These are phyloP conservation scores for Beauveria asiatica DNA, from an alignment of 2,329 filamentous ascomycete genomes.

Conservation along the genomic window DNA sequence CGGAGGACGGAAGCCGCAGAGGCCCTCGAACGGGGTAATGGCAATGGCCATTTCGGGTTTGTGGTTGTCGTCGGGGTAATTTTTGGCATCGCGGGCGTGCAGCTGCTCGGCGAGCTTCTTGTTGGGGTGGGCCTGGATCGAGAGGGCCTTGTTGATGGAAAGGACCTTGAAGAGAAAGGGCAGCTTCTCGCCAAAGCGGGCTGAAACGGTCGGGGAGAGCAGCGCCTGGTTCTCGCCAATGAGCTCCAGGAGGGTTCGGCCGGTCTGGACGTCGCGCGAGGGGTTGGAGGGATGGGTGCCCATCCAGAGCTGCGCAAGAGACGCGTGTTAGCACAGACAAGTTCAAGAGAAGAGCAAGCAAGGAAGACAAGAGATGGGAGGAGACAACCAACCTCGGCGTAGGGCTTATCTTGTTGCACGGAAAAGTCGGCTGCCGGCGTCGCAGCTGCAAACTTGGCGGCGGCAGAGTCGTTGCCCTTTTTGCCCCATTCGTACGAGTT, in stretches of 20 bases:
- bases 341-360: neutral
- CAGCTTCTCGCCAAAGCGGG: constrained; percentile 71
- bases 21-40: constrained; percentile 88
- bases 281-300: constrained; percentile 94
- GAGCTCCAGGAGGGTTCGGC: constrained; percentile 78
- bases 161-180: constrained; percentile 98
- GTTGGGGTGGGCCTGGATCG: constrained; percentile 94
- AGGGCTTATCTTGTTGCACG: constrained; percentile 81
- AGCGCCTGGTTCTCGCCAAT: constrained; percentile 80
- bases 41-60: constrained; percentile 99
- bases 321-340: neutral
- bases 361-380: too few relatives aligned
- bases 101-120: constrained; percentile 84
- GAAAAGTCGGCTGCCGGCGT: constrained; percentile 67
- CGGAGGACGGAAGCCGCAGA: constrained; percentile 90
- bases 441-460: constrained; percentile 80
- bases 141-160: constrained; percentile 89
- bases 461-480: constrained; percentile 76
- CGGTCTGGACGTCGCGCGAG: constrained; percentile 78
- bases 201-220: constrained; percentile 62
- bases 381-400: constrained; percentile 64
- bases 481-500: constrained; percentile 99
- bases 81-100: constrained; percentile 76
- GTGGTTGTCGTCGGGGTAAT: constrained; percentile 99
- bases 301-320: constrained; percentile 79